phyloP scores from a whole-genome alignment of 495 filamentous ascomycete species.

The Podospora pseudoanserina region DNA sequence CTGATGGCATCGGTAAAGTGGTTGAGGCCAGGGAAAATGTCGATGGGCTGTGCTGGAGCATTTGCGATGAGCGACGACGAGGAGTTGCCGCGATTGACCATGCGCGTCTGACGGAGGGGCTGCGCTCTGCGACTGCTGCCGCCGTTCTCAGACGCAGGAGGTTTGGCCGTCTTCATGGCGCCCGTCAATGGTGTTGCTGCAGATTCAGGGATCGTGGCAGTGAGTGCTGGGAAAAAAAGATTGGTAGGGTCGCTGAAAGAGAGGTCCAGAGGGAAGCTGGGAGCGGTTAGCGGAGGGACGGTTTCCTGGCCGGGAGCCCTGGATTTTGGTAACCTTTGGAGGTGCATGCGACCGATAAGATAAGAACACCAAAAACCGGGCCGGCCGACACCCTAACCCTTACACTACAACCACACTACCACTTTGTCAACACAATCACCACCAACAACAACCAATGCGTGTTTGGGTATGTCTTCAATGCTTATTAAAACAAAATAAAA shows the following conservation, averaged over 20 bases:
- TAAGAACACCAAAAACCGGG: not conserved
- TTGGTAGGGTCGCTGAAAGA: not conserved
- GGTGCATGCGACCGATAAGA: not conserved
- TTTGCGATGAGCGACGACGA: constrained; percentile 28
- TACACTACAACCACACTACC: not conserved
- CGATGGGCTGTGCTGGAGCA: constrained; percentile 45
- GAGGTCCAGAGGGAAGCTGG: not conserved
- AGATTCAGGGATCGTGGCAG: not conserved
- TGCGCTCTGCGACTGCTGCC: constrained; percentile 52
- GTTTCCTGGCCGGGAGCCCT: not conserved
- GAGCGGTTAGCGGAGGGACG: not conserved
- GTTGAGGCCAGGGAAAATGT: constrained; percentile 87
- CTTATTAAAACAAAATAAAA: not conserved
- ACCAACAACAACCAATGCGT: not conserved
- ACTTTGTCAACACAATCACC: no score
- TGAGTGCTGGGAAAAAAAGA: not conserved
- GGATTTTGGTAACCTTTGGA: not conserved
- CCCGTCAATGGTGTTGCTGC: not conserved
- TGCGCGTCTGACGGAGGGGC: constrained; percentile 58
- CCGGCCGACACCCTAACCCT: not conserved
- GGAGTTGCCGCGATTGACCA: constrained; percentile 43
- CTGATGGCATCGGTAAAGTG: constrained; percentile 92
- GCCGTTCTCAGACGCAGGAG: constrained; percentile 35
- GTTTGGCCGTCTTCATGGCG: constrained; percentile 52
- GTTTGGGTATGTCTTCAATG: not conserved